Evolutionary conservation across 1,284 basidiomycete genomes (phyloP).

Genomic region (Heterobasidion irregulare): DNA sequence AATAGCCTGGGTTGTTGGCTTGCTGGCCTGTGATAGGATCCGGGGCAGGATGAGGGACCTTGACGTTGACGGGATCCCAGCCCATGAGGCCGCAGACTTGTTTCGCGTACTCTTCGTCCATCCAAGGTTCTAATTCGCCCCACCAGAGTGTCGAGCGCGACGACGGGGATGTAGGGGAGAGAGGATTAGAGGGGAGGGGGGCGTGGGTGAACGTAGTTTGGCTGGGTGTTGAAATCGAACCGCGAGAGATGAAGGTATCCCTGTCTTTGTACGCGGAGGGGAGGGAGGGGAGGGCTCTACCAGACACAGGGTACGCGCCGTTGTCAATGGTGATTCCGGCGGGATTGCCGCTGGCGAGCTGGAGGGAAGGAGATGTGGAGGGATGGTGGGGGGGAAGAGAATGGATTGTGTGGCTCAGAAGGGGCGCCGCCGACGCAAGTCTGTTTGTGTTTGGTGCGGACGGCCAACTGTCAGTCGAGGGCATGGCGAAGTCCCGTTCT

Average conservation of each 20-base stretch:
- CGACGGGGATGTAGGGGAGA: slow-evolving; percentile 16
- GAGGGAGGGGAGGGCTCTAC: slow-evolving; percentile 9
- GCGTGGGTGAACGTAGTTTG: slow-evolving; percentile 15
- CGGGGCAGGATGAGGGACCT: slow-evolving; percentile 56
- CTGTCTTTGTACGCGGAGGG: slow-evolving; percentile 27
- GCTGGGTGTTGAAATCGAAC: slow-evolving; percentile 17
- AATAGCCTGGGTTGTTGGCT: slow-evolving; percentile 77
- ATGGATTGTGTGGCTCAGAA: slow-evolving; percentile 7
- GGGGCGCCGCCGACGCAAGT: slow-evolving; percentile 28
- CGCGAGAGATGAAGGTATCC: slow-evolving; percentile 23
- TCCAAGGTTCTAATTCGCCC: slow-evolving; percentile 83
- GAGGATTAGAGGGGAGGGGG: slow-evolving; percentile 15
- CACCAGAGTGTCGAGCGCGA: slow-evolving; percentile 62
- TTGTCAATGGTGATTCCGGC: slow-evolving; percentile 14
- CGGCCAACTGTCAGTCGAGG: slow-evolving; percentile 18
- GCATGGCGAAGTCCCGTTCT: slow-evolving; percentile 11
- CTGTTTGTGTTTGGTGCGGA: slow-evolving; percentile 32
- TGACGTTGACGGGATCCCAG: slow-evolving; percentile 67
- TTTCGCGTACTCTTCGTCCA: slow-evolving; percentile 86
- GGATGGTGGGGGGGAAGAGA: slow-evolving; percentile 6
- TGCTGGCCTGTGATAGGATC: slow-evolving; percentile 54
- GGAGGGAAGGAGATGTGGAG: slow-evolving; percentile 2
- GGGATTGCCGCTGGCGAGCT: slow-evolving; percentile 6
- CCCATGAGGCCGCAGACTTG: slow-evolving; percentile 74
- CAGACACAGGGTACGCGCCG: slow-evolving; percentile 11